phyloP scores from a whole-genome alignment of 2,329 filamentous ascomycete genomes.

The Tetracladium maxilliforme region DNA sequence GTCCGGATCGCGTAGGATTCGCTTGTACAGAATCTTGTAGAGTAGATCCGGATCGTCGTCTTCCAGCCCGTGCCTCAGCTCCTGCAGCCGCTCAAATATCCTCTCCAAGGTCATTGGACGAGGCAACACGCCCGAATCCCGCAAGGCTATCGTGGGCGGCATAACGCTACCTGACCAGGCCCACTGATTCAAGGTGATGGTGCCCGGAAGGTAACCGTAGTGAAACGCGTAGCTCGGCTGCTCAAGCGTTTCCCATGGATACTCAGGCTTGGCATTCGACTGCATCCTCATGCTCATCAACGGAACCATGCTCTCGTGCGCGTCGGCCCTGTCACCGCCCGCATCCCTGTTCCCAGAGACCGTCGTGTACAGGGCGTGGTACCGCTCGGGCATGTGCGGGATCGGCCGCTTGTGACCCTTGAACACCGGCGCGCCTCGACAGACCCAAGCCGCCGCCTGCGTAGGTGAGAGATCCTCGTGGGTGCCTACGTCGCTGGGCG shows the following conservation, averaged over 20 bases:
- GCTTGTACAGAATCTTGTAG: conserved; percentile 51
- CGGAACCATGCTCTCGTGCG: too few relatives aligned
- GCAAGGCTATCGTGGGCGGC: conserved; percentile 39
- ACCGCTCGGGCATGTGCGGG: conserved; percentile 35
- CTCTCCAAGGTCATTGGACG: conserved; percentile 42
- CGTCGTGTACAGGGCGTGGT: conserved; percentile 40
- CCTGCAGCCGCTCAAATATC: conserved; percentile 43
- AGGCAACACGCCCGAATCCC: conserved; percentile 41
- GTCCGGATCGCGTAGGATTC: conserved; percentile 54
- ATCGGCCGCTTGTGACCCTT: conserved; percentile 37
- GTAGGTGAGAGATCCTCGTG: conserved; percentile 34
- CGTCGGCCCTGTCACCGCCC: conserved; percentile 8
- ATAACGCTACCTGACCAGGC: conserved; percentile 40
- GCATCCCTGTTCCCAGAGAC: conserved; percentile 24
- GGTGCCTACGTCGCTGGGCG: conserved; percentile 32
- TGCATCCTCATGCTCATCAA: too few relatives aligned
- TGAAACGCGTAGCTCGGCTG: conserved; percentile 58
- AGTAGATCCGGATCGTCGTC: conserved; percentile 40
- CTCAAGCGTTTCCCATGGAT: conserved; percentile 62
- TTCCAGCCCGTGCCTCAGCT: conserved; percentile 39
- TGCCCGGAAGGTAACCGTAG: conserved; percentile 52
- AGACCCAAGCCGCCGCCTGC: conserved; percentile 41
- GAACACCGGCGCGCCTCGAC: conserved; percentile 39
- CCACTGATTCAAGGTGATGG: conserved; percentile 59
- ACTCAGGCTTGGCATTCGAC: too few relatives aligned